Evolutionary conservation across 2,329 filamentous ascomycete species (phyloP), one percentile per base, ranked within the genome.

Genomic region (Penicillium janthinellum): DNA sequence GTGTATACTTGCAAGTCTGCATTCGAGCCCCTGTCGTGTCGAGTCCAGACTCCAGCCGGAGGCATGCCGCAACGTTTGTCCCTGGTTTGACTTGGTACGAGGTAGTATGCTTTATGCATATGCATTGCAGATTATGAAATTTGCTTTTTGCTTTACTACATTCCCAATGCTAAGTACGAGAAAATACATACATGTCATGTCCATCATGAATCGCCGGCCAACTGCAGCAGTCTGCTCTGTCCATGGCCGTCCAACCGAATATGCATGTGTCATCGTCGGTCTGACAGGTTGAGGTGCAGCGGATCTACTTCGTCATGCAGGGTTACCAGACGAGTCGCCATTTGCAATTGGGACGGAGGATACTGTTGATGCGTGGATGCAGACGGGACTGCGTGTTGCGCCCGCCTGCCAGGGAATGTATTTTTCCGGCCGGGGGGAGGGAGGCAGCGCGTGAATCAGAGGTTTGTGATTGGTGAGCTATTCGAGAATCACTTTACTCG

Each of bases 351-450:
- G 31, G 5, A 34, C n/a, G 4, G 31, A 39, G n/a, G 17, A 37
- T 22, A 37, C 14, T 22, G 48, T 14, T 22, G 12, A 12, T 14
- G 28, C 28, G 28, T 31, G 28, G 28, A 8, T 31, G 25, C 25
- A 25, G 25, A 31, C 28, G 28, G 28, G 28, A 44, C 4, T 4
- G 39, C 4, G 39, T 17, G 17, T 15, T 28, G 28, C 14, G 28
- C 6, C 28, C 28, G 28, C 28, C 28, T 31, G 28, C 25, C 31
- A 61, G 58, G 63, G 12, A 58, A 60, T 65, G 31, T 48, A 34
- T 61, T 63, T 56, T 59, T 48, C 58, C 54, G 58, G 41, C 11
- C 17, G 35, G 31, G 47, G 47, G 15, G 14, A 41, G 14, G 34
- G 28, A 5, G 10, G 17, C 10, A 51, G 11, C 49, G 35, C n/a